Evolutionary conservation across 768 basidiomycete genomes (phyloP), one percentile per base, ranked within the genome.

Genomic region (Tricholoma hemisulphureum): DNA sequence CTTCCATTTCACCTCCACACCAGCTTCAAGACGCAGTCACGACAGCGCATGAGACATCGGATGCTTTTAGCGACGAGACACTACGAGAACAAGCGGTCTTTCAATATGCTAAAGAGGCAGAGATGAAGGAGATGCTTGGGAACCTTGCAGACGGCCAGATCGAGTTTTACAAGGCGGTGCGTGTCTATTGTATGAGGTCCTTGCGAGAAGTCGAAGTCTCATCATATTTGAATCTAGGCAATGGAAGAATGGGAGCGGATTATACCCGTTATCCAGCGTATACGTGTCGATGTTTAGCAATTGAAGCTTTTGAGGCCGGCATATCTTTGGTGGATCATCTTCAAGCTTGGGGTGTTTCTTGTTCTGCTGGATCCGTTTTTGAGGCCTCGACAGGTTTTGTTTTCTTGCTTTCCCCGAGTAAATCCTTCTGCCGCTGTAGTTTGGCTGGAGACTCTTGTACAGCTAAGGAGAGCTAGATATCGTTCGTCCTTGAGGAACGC

Each of bases 231-330:
- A 53, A 39, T 52, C 18, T 62, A 93, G 89, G 86, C 92, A 55
- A 95, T 96, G 91, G 93, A 98, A 64, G 95, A 98, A 71, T 98
- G 94, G 95, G 95, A 98, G 55, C 81, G 90, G 73, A 89, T 95
- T 69, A 93, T 95, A 80, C 91, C 94, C 64, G 78, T 94, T 64
- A 87, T 96, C 68, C 92, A 95, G 73, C 89, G 92, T 56, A 96
- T 96, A 77, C 87, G 92, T 55, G 94, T 96, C 75, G 93, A 95
- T 73, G 85, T 93, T 69, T 93, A 83, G 77, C 26, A 8, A 10
- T 11, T 20, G 24, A 26, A 53, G 13, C 14, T 21, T 53, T n/a
- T 26, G 34, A 18, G 11, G n/a, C 18, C 28, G 8, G 24, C 18
- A 16, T 20, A 8, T 23, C 37, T 50, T 31, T 21, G 5, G 11